Evolutionary conservation across 2,329 filamentous ascomycete species (phyloP), one percentile per base, ranked within the genome.

Genomic region (Emmonsiellopsis sp.): DNA sequence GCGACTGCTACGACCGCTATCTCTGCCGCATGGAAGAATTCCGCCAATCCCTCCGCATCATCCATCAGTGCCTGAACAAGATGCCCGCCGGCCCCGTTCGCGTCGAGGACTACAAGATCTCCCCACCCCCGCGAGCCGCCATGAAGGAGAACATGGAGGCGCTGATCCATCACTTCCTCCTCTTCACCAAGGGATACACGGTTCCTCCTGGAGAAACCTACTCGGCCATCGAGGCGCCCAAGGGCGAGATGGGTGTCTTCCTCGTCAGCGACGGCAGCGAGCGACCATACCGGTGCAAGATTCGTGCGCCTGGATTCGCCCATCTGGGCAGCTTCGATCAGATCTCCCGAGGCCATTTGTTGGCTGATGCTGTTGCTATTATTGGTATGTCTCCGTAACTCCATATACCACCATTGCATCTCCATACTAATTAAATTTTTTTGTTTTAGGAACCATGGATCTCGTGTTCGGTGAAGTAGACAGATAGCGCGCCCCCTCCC

Each of bases 121-220:
- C 89, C 2, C 93, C 93, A 20, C 93, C 93, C 58, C 94, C 93
- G n/a, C 85, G 93, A 67, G 80, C 89, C 44, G 93, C 93, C 67
- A 98, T 98, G 93, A 98, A 98, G 82, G 93, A 98, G 83, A 98
- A 98, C 79, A 98, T 98, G 94, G 93, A 98, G 77, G 91, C 93
- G 40, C 82, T 98, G 43, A 98, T 98, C 70, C 93, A 98, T 77
- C 93, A 98, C 79, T 98, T 98, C 81, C 77, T 98, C 61, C 84
- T 98, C 52, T 98, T 92, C 79, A 97, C 91, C 72, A 98, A 98
- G 82, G 93, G 93, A 55, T 98, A 98, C 74, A 82, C 89, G 44
- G 93, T 98, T 3, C 93, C 93, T 43, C 93, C 94, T 7, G 94
- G 93, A 58, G 93, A 98, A 79, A 98, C 93, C 5, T 98, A 98